Conservation (phyloP, 2,329 filamentous ascomycete species). For the Onygenales sp. region DNA sequence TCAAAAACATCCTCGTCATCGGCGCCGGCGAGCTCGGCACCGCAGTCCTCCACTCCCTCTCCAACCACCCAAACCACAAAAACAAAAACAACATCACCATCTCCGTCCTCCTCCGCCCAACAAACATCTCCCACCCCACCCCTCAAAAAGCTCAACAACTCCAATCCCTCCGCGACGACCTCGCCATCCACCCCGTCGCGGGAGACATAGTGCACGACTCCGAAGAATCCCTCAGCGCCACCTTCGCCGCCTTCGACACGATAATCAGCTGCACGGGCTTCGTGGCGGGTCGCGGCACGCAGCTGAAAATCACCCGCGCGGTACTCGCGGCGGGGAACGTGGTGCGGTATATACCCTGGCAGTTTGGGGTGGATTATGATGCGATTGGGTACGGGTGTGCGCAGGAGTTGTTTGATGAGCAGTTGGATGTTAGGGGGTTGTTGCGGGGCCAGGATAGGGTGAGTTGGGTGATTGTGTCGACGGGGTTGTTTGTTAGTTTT, state of each 20-base stretch:
- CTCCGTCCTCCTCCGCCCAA: constrained; percentile 45
- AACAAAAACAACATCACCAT: constrained; percentile 28
- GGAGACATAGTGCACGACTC: constrained; percentile 36
- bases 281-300: constrained; percentile 43
- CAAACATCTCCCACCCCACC: constrained; percentile 28
- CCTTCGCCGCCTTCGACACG: constrained; percentile 30
- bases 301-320: constrained; percentile 49
- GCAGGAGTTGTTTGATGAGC: constrained; percentile 60
- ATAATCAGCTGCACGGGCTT: constrained; percentile 57
- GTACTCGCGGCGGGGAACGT: constrained; percentile 41
- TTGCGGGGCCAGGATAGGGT: constrained; percentile 41
- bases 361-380: constrained; percentile 66
- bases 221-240: constrained; percentile 26
- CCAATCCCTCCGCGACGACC: constrained; percentile 19
- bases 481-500: constrained; percentile 62
- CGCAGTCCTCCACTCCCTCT: constrained; percentile 30
- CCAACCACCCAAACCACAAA: constrained; percentile 33
- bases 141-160: constrained; percentile 21
- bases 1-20: constrained; percentile 5
- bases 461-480: constrained; percentile 57
- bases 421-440: constrained; percentile 48
- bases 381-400: constrained; percentile 47
- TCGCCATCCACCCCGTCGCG: constrained; percentile 33
- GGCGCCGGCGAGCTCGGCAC: constrained; percentile 7
- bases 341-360: constrained; percentile 57